Conservation (phyloP, 345 rosid genomes). For the Eucalyptus lansdowneana region DNA sequence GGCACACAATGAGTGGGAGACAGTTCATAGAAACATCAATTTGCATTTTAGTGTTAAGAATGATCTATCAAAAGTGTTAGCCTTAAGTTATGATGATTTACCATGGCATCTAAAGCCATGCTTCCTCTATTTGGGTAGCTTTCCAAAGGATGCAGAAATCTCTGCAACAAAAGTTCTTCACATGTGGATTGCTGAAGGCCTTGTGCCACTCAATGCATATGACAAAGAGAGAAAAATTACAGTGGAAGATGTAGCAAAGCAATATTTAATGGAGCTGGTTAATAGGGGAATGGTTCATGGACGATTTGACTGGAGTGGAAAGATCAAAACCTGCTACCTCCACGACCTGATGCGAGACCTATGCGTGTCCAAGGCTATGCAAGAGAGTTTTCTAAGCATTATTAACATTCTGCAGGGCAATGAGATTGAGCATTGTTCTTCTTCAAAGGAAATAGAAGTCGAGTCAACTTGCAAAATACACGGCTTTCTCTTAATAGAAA, state of each 20-base stretch:
- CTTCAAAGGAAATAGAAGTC: too few species aligned
- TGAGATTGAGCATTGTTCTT: rapidly evolving
- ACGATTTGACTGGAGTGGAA: rapidly evolving
- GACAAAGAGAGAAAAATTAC: not conserved
- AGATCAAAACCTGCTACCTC: rapidly evolving
- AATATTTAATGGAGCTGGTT: too few species aligned
- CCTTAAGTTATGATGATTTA: conserved; percentile 14
- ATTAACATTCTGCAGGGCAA: too few species aligned
- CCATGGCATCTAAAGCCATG: conserved; percentile 14
- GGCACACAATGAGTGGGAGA: too few species aligned
- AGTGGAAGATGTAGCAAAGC: too few species aligned
- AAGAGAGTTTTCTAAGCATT: too few species aligned
- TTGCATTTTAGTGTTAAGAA: too few species aligned
- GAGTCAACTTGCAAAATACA: too few species aligned
- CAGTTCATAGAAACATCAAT: too few species aligned
- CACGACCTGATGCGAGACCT: rapidly evolving
- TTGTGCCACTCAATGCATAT: not conserved
- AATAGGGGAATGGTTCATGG: too few species aligned
- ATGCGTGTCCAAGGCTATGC: rapidly evolving
- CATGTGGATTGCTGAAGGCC: conserved; percentile 37
- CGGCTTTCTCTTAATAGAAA: too few species aligned
- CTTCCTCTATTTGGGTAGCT: conserved; percentile 16
- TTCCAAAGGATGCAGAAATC: conserved; percentile 15
- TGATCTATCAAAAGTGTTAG: not conserved
- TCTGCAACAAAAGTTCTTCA: conserved; percentile 2